Base-by-base conservation (phyloP, 805 yeast species). In the Yarrowia divulgata region DNA sequence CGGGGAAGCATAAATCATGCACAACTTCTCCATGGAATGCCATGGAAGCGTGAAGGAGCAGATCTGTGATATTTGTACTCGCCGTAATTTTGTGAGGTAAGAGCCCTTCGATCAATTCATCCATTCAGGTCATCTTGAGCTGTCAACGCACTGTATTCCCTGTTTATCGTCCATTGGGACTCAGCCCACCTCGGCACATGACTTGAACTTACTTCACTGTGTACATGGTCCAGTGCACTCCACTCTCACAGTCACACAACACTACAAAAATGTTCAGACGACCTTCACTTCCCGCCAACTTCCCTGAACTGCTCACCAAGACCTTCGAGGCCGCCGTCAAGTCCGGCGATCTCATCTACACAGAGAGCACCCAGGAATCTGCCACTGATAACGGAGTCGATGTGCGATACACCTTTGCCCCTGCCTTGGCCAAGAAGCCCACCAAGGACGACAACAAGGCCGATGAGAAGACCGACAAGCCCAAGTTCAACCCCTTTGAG, bases 401-500 rank as follows among this genome's bases (percentile, higher is more conserved):
- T 8, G 37, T 49, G 19, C 69, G 75, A 29, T 74, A 77, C 71
- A 78, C 82, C 9, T 49, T 76, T 13, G 83, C 81, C 7, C 79
- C 82, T 5, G 74, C 78, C 14, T 74, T 81, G 54, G 76, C 74
- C 35, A 69, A 74, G 70, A 81, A 81, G 72, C 80, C 81, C 35
- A 63, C 69, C 19, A 45, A 45, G 52, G 52, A 60, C n/a, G 66
- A 60, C 8, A 60, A 60, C 46, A 32, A 29, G 48, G 48, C 18
- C 3, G 60, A 54, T 18, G 60, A 40, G 12, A 58, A 60, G 39
- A 48, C 39, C 69, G 71, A 60, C 46, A 66, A 40, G 49, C 40
- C 37, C 55, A 55, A 64, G 63, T 70, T 45, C 32, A 74, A 92
- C 74, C 98, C 98, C 2, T 94, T 95, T 79, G 84, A 84, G 62